Conservation (phyloP, 176 grass and related monocot species). For the Musa troglodytarum region DNA sequence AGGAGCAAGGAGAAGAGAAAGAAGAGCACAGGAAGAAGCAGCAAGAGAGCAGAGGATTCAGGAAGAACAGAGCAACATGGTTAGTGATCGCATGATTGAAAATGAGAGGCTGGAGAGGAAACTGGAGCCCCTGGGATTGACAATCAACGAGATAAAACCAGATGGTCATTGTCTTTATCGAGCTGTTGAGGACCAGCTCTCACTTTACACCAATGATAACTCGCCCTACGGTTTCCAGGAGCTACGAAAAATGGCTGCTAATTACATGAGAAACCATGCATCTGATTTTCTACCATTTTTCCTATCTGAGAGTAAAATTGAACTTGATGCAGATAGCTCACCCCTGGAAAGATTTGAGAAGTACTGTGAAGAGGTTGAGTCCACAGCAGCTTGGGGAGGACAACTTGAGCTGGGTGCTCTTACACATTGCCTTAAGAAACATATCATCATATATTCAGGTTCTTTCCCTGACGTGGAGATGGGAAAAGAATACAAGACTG, state of each 20-base stretch:
- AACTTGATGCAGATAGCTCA: slow-evolving; percentile 32
- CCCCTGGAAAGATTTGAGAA: slow-evolving; percentile 46
- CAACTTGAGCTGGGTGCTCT: slow-evolving; percentile 83
- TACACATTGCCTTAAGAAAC: slow-evolving; percentile 73
- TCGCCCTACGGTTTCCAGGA: slow-evolving; percentile 54
- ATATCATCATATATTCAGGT: slow-evolving; percentile 80
- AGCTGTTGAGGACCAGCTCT: slow-evolving; percentile 19
- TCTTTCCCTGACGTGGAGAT: slow-evolving; percentile 87
- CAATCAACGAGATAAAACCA: slow-evolving; percentile 23
- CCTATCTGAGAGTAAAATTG: slow-evolving; percentile 66
- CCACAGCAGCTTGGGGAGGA: slow-evolving; percentile 76
- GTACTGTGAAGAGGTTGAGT: slow-evolving; percentile 62
- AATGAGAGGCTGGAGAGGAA: slow-evolving; percentile 12
- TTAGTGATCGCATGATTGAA: slow-evolving; percentile 22
- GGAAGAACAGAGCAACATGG: slow-evolving; percentile 18
- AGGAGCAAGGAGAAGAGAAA: slow-evolving; percentile 3
- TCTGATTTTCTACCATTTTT: slow-evolving; percentile 76
- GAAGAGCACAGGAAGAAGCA: slow-evolving; percentile 19
- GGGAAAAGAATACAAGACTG: slow-evolving; percentile 73
- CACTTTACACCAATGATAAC: slow-evolving; percentile 15
- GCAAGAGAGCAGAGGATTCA: slow-evolving; percentile 21
- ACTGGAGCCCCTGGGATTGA: slow-evolving; percentile 17
- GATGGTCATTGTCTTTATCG: slow-evolving; percentile 22
- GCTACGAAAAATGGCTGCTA: slow-evolving; percentile 62
- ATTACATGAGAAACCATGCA: slow-evolving; percentile 62